A percentile compares a stretch with the other conserved stretches of the same genome.
Evolutionary conservation across 345 rosid species (phyloP).

Genomic region (Heritiera littoralis): DNA sequence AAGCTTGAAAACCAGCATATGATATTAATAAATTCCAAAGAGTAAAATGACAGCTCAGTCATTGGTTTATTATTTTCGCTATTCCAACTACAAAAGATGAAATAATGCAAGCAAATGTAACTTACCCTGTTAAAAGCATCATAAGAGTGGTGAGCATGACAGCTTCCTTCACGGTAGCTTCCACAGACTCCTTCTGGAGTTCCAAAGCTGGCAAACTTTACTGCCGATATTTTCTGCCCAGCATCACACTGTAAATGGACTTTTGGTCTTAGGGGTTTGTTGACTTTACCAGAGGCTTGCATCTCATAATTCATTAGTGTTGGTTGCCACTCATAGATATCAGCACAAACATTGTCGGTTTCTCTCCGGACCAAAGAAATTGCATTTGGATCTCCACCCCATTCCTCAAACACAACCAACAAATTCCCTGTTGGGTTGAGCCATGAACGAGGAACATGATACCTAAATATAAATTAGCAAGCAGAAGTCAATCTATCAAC

Average conservation of each 20-base stretch:
- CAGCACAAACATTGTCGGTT: conserved; percentile 83
- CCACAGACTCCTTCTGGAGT: conserved; percentile 93
- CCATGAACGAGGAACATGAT: conserved; percentile 93
- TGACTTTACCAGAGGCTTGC: conserved; percentile 83
- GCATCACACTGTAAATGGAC: conserved; percentile 77
- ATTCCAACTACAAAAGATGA: not conserved
- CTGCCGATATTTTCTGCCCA: conserved; percentile 75
- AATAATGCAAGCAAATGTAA: conserved; percentile 7
- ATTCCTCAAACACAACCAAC: conserved; percentile 95
- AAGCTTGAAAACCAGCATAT: too few species aligned
- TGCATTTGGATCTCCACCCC: conserved; percentile 95
- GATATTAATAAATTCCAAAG: not conserved
- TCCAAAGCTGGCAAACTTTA: conserved; percentile 96
- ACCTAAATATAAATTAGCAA: conserved; percentile 47
- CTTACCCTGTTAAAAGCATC: conserved; percentile 92
- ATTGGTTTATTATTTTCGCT: not conserved
- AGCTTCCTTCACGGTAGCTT: conserved; percentile 75
- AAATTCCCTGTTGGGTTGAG: conserved; percentile 83
- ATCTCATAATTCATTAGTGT: conserved; percentile 76
- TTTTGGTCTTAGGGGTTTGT: conserved; percentile 83
- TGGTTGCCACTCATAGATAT: conserved; percentile 95
- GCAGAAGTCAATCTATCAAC: conserved; percentile 11
- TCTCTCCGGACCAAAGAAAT: conserved; percentile 82
- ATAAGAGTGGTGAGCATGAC: conserved; percentile 90
- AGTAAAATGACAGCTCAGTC: not conserved